These are phyloP conservation scores for Isatis lusitanica DNA, from an alignment of 441 rosid species.

Conservation along the genomic window DNA sequence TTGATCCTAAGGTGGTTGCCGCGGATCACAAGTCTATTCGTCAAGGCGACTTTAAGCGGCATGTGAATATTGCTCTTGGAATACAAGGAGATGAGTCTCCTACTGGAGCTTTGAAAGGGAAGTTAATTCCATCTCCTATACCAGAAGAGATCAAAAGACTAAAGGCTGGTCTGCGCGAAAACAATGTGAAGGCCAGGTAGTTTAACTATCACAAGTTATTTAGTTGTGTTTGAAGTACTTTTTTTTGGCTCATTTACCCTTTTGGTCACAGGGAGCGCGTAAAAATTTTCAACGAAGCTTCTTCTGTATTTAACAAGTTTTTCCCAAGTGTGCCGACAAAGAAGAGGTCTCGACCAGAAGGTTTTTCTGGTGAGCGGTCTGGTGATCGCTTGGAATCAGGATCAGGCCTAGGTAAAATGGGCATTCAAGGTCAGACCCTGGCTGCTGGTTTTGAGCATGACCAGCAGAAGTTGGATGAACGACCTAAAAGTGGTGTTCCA, in stretches of 20 bases:
- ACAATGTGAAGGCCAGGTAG: conserved; percentile 83
- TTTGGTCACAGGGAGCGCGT: conserved; percentile 69
- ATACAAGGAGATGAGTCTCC: conserved; percentile 72
- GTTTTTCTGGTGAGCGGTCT: conserved; percentile 56
- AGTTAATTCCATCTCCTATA: conserved; percentile 48
- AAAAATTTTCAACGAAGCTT: conserved; percentile 77
- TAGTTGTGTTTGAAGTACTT: conserved; percentile 14
- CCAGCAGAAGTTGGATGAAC: conserved; percentile 74
- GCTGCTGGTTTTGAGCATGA: conserved; percentile 71
- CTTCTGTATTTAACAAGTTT: conserved; percentile 75
- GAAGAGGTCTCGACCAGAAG: conserved; percentile 87
- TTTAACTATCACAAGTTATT: conserved; percentile 23
- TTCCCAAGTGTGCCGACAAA: conserved; percentile 71
- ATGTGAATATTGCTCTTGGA: conserved; percentile 70
- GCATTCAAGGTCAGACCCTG: conserved; percentile 60
- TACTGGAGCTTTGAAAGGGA: conserved; percentile 55
- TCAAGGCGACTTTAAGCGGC: conserved; percentile 74
- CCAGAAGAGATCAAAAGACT: conserved; percentile 85
- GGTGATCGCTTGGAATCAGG: conserved; percentile 60
- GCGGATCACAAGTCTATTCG: conserved; percentile 75
- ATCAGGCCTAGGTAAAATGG: conserved; percentile 67
- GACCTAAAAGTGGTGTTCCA: conserved; percentile 65
- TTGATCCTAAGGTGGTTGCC: conserved; percentile 76
- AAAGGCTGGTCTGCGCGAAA: conserved; percentile 64
- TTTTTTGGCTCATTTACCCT: conserved; percentile 41